Evolutionary conservation across 2,329 filamentous ascomycete species (phyloP), one percentile per base, ranked within the genome.

Genomic region (Mycosphaerella sp.): DNA sequence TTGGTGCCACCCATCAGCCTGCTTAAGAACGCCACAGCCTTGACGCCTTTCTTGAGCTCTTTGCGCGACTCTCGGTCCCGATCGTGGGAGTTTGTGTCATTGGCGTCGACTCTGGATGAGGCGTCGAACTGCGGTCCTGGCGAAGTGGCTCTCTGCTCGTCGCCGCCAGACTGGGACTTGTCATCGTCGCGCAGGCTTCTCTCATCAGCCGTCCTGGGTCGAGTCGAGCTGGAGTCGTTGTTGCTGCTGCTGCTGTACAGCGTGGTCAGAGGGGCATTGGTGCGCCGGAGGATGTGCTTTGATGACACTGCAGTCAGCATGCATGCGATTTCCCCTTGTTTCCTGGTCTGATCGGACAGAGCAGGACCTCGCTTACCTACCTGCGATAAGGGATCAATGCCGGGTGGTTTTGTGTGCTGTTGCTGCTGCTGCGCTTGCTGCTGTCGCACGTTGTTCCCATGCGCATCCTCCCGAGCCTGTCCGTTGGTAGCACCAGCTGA

Each of bases 21-120:
- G 68, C 89, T 94, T 25, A 98, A 79, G 66, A 98, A 95, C 12
- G 89, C 95, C 14, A 86, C 81, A 25, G 87, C 85, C 73, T 95
- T 96, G 70, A 86, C 95, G 63, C 64, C 62, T 44, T 68, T 69
- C 73, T 93, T 95, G 70, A 86, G 93, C 62, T 64, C 59, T 41
- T 56, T 58, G 35, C 47, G 37, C 36, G 47, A 44, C 46, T 53
- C 50, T 41, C 45, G 45, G 34, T 50, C 47, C 18, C 40, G 21
- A 47, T 54, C 53, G 53, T 53, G 14, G 44, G 42, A 10, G 28
- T 14, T 41, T 34, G 44, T 57, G 18, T 59, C 55, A n/a, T 51
- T 49, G 13, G 60, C 60, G 36, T 66, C 62, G 35, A 54, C 49
- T 53, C 54, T 43, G n/a, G 52, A 28, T 10, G 53, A 34, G 30